These are phyloP conservation scores for Pleurozium schreberi DNA, from an alignment of 225 moss, liverwort and hornwort genomes.

Conservation along the genomic window DNA sequence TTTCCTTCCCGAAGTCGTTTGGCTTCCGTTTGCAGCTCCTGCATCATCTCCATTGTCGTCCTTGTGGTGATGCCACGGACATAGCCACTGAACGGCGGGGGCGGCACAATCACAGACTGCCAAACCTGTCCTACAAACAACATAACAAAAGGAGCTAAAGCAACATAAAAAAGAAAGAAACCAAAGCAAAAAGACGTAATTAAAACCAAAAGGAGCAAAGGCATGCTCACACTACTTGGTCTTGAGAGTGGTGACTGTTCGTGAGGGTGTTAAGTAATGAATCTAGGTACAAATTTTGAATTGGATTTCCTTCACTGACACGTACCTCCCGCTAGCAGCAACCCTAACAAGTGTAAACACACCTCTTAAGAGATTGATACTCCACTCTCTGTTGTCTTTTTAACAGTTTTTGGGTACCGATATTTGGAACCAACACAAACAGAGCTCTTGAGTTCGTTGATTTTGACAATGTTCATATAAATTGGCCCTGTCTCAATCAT, in stretches of 20 bases:
- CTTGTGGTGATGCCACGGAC: slow-evolving; percentile 68
- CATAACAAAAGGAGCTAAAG: no score
- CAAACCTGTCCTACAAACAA: slow-evolving; percentile 28
- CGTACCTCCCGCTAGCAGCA: not conserved
- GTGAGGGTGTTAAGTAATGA: not conserved
- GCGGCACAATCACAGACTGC: slow-evolving; percentile 73
- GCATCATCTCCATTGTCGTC: slow-evolving; percentile 51
- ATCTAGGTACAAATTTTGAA: not conserved
- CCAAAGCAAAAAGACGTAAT: no score
- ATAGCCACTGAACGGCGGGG: slow-evolving; percentile 64
- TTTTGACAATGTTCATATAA: not conserved
- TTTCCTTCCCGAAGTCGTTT: slow-evolving; percentile 63
- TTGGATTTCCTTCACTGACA: not conserved
- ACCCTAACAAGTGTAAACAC: not conserved
- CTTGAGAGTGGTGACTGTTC: not conserved
- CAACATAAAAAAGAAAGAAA: no score
- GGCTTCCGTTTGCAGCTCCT: slow-evolving; percentile 79
- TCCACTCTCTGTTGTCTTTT: not conserved
- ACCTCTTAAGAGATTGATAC: not conserved
- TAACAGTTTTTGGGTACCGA: no score
- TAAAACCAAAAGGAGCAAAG: not conserved
- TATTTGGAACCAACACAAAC: not conserved
- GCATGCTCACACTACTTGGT: not conserved
- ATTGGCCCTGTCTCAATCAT: not conserved
- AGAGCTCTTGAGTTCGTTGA: not conserved